Evolutionary conservation across 495 filamentous ascomycete genomes (phyloP), one percentile per base, ranked within the genome.

Genomic region (Rhypophila decipiens): DNA sequence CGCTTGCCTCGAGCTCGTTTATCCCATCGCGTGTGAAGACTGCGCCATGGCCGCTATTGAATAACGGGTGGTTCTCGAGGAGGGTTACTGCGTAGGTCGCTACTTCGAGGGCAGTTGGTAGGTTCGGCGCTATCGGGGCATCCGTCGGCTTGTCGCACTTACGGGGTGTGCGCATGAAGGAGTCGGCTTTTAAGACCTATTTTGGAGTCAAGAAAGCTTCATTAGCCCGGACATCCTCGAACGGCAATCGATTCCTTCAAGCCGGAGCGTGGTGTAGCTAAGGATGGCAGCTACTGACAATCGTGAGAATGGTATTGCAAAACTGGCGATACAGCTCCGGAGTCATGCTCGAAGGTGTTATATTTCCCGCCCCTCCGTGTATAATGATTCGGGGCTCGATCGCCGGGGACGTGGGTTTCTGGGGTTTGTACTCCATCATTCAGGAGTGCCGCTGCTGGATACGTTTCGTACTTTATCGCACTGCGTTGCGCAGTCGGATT

Each of bases 341-440:
- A 1, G 83, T 74, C 20, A 95, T 73, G 55, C 76, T 85, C n/a
- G 70, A 57, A 8, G 78, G 84, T 10, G 77, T 78, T 61, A 95
- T 83, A 57, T 85, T 85, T 22, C 89, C 90, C 1, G 90, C 90
- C 47, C 90, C 90, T 63, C 90, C 90, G 60, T 95, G 90, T 63
- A 96, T 78, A 64, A 91, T 90, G 24, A 91, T 66, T 5, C 85
- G 77, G 2, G 87, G 85, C 50, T 75, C 76, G 50, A 70, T 39
- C 10, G 39, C 55, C 20, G 27, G 35, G 5, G 43, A 10, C 0
- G 42, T 12, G 1, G 42, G 19, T 3, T 8, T 12, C 39, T 54
- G 60, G 18, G 21, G 48, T 49, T 66, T 43, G 40, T 43, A 29
- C 23, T 43, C 40, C 40, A 31, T 43, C n/a, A n/a, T n/a, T n/a